Base-by-base conservation (phyloP, 2,329 filamentous ascomycete species). In the Hypomyces rosellus region DNA sequence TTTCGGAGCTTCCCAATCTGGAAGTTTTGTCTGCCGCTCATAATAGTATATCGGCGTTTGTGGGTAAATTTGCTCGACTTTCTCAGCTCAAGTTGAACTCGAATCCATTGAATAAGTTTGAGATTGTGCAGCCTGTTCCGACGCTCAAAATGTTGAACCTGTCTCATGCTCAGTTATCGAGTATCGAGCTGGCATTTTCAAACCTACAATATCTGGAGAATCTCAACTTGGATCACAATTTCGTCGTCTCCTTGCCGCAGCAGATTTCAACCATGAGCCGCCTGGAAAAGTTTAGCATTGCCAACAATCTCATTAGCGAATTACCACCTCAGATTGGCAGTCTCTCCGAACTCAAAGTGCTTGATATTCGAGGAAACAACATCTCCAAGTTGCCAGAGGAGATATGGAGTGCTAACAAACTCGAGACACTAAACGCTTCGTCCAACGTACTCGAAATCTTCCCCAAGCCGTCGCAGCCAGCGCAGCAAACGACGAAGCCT, bases 291-390 rank as follows among this genome's bases (percentile, higher is more conserved):
- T 86, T 99, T 63, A 97, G 90, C 68, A 90, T 97, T 56, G 90
- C 91, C 37, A 88, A 92, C 67, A 99, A 99, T 64, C 86, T 87
- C 0, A 77, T 99, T 3, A 88, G 85, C 53, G 84, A 88, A 57
- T 73, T 99, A 30, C 93, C 93, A 4, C 69, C 87, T 1, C 90
- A 96, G 58, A 89, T 99, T 57, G 93, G 93, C 5, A 91, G 88
- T 56, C 76, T 99, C 20, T 81, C 78, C 1, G 92, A 97, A 65
- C 75, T 99, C 54, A 85, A 84, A 48, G 86, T 90, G 55, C 75
- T 99, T 38, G 92, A 99, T 64, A 79, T 97, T 15, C 82, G 92
- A 55, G 89, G 93, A 63, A 99, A 97, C 72, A 99, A 97, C 63
- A 79, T 99, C 51, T 86, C 85, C 57, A 86, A 86, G 61, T 74